Base-by-base conservation (phyloP, 495 filamentous ascomycete species). In the Penicillium herquei region DNA sequence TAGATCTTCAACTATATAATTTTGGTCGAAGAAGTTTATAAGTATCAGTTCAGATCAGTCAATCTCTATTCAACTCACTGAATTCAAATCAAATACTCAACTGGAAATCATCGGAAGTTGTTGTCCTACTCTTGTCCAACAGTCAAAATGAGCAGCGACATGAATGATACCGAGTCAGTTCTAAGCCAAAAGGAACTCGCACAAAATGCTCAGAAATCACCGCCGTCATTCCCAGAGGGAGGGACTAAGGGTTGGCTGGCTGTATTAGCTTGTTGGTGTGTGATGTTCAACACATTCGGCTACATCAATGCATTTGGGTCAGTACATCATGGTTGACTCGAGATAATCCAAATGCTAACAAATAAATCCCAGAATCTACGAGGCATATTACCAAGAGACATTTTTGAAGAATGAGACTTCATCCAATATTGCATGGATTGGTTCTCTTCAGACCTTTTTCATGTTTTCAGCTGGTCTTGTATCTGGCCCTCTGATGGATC, bases 251-350 rank as follows among this genome's bases (percentile, higher is more conserved):
- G 81, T 6, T 85, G 82, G 81, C 73, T 83, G 14, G 82, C 83
- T 0, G 78, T 84, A 9, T 52, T 79, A 9, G 81, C 79, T 9
- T 78, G 79, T 26, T 85, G 81, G 65, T 79, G 73, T 63, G 72
- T 76, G 51, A 81, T 82, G 68, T 61, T 78, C 17, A 76, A 72
- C 18, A 74, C 81, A 34, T 84, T 80, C 58, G 56, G 60, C 16
- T 58, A 57, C 40, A 41, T 63, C 49, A 59, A 59, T 37, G 57
- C 55, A n/a, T 58, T 35, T 55, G 59, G 55, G 55, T 62, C 45
- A 37, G 51, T 39, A 47, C 9, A 47, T 26, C 33, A 26, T 26
- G 21, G 21, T 26, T 26, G 21, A 26, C 21, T 12, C 44, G 21
- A 10, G 13, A 34, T 16, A 16, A 47, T 5, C 1, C 31, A 26